Evolutionary conservation across 106 monocot species (phyloP), one percentile per base, ranked within the genome.

Genomic region (Hemerocallis citrina): DNA sequence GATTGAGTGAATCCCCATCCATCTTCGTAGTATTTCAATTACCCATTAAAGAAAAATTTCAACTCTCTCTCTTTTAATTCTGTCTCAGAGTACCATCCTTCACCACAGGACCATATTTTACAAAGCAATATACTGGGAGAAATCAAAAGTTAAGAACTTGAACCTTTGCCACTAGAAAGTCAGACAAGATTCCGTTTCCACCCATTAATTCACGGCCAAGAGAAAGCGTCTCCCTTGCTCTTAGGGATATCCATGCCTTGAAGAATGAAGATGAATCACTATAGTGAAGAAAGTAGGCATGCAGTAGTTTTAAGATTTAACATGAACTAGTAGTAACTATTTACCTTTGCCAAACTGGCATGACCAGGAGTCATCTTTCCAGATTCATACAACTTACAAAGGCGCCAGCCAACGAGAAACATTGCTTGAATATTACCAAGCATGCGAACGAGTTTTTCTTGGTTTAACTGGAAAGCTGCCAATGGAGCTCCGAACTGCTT

Each of bases 131-230:
- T n/a, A n/a, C n/a, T n/a, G n/a, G n/a, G 0, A 13, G 15, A 9
- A 44, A 25, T 24, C 15, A 37, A 7, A 32, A 43, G 23, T 52
- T 4, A 68, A 59, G 36, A 46, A 59, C 25, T 31, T n/a, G 23
- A 61, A 96, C 91, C 91, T 98, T 98, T 65, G 81, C 96, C 8
- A 91, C 96, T 24, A 98, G 76, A 64, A 98, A 91, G 77, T 98
- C 91, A 36, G 79, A 77, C 66, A 98, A 79, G 32, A 98, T 98
- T 45, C 96, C 96, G 70, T 98, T 98, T 29, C 91, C 90, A 41
- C 84, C 90, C 42, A 96, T 80, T 34, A 98, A 79, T 74, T 96
- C 86, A 52, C 90, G 65, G 12, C 72, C 91, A 59, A 98, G 87
- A 61, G 90, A 74, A 64, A 96, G 81, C 0, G 84, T 81, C 71